Base-by-base conservation (phyloP, 202 grass and related monocot species). In the Brachypodium distachyon region DNA sequence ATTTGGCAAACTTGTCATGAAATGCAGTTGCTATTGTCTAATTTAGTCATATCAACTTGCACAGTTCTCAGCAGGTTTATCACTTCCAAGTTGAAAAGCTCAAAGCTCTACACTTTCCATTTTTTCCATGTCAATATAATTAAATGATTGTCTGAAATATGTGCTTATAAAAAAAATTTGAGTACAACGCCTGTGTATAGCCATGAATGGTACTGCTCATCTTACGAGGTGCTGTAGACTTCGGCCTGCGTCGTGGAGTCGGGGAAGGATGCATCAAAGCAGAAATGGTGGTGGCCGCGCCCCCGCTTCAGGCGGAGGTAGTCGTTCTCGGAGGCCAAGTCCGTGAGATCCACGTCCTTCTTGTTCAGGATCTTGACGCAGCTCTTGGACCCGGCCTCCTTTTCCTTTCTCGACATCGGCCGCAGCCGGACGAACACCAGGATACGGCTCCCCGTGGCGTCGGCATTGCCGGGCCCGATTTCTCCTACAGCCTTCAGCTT, bases 291-390 rank as follows among this genome's bases (percentile, higher is more conserved):
- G 58, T 87, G 82, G 42, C 90, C 96, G 9, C 92, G 87, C 50
- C 90, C 67, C 48, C 92, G 91, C 82, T 99, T 99, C 41, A 99
- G 59, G 49, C 96, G 78, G 66, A 99, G 86, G 70, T 95, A 99
- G 60, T 99, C 96, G 10, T 86, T 92, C 76, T 99, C 96, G 7
- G 85, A 89, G 34, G 96, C 74, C 59, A 90, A 89, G 70, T 99
- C 96, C 11, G 85, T 95, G 26, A 99, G 74, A 73, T 87, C 90
- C 29, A 98, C 87, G 4, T 98, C 96, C 83, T 95, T 95, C 79
- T 64, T 90, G 77, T 95, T 98, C 57, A 98, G 89, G 22, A 98
- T 95, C 77, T 91, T 92, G 67, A 98, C 89, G 77, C 91, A 98
- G 68, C 70, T 88, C 81, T 83, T 90, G 27, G 96, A 98, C 11